These are phyloP conservation scores for Sonneratia alba DNA, from an alignment of 345 rosid species.

Conservation along the genomic window DNA sequence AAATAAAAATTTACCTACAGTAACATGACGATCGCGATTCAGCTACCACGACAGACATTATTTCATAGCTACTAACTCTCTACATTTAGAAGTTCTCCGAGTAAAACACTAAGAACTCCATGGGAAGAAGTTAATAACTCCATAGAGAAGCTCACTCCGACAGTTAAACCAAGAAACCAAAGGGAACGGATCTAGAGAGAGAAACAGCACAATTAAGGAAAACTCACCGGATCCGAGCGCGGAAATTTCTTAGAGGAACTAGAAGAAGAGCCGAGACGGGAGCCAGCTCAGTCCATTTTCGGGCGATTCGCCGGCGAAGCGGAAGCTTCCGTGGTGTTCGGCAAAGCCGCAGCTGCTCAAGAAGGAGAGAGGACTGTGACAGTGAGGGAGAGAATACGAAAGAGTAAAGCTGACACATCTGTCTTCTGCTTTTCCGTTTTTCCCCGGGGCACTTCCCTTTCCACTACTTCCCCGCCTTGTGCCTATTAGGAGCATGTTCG, in stretches of 20 bases:
- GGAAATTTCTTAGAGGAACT: neutral
- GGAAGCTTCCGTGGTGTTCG: neutral
- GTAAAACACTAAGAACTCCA: neutral
- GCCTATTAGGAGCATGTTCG: neutral
- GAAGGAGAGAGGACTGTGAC: slow-evolving; percentile 11
- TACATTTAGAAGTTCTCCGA: neutral
- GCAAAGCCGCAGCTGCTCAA: neutral
- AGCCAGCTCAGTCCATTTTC: neutral
- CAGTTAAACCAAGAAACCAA: neutral
- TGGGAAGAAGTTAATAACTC: neutral
- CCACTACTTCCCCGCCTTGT: slow-evolving; percentile 10
- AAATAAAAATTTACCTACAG: slow-evolving; percentile 4
- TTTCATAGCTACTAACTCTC: neutral
- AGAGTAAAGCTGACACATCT: slow-evolving; percentile 8
- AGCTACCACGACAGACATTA: neutral
- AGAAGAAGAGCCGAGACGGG: neutral
- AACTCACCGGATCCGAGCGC: neutral
- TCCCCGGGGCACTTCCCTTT: slow-evolving; percentile 24
- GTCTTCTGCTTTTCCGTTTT: neutral
- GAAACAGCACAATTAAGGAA: neutral
- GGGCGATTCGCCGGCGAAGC: neutral
- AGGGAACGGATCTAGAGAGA: neutral
- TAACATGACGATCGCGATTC: neutral
- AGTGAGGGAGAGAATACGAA: slow-evolving; percentile 14
- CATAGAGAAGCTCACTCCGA: neutral